Percentiles rank a stretch among this genome's conserved stretches.
Conservation (phyloP, 1,139 yeast genomes). For the Blastobotrys capitulatus region DNA sequence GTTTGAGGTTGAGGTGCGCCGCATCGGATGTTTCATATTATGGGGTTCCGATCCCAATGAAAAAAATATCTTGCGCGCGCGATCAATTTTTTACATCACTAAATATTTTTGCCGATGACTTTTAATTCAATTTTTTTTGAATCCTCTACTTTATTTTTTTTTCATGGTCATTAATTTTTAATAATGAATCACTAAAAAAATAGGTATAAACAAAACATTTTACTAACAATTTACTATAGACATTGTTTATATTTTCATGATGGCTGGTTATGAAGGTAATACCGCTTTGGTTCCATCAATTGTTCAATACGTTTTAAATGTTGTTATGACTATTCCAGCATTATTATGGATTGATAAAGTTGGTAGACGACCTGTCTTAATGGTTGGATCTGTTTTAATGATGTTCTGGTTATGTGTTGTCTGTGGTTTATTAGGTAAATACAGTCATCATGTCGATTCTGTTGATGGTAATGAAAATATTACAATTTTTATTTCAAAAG, state of each 20-base stretch:
- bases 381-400: slow-evolving; percentile 41
- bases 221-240: too few relatives aligned
- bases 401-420: slow-evolving; percentile 40
- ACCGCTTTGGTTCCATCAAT: slow-evolving; percentile 46
- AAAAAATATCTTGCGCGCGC: too few relatives aligned
- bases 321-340: slow-evolving; percentile 38
- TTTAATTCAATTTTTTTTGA: too few relatives aligned
- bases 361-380: slow-evolving; percentile 48
- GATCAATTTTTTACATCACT: too few relatives aligned
- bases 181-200: too few relatives aligned
- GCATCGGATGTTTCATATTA: too few relatives aligned
- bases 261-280: slow-evolving; percentile 35
- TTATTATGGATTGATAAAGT: slow-evolving; percentile 45
- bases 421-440: slow-evolving; percentile 41
- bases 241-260: slow-evolving; percentile 36
- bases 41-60: too few relatives aligned
- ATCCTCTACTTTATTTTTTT: too few relatives aligned
- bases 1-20: too few relatives aligned
- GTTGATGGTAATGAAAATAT: slow-evolving; percentile 38
- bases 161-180: too few relatives aligned
- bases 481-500: slow-evolving; percentile 42
- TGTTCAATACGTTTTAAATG: slow-evolving; percentile 48
- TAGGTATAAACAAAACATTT: too few relatives aligned
- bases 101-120: too few relatives aligned
- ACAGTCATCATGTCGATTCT: slow-evolving; percentile 32